Percentiles rank a stretch among this genome's conserved stretches.
Evolutionary conservation across 1,139 yeast genomes (phyloP).

Genomic region (Meyerozyma smithsonii): DNA sequence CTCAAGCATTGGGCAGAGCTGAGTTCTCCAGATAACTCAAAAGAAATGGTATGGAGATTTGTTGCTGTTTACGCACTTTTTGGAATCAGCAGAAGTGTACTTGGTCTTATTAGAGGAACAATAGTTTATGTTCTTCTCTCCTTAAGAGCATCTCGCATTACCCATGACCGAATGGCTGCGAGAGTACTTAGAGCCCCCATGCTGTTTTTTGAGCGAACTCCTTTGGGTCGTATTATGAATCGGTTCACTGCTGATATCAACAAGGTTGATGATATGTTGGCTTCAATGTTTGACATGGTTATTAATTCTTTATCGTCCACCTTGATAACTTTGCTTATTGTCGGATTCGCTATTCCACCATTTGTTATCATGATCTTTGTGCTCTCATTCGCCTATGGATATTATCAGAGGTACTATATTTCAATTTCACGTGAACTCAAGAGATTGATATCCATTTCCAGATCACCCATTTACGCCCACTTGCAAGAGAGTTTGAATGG

Average conservation of each 20-base stretch:
- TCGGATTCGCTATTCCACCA: conserved; percentile 48
- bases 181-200: conserved; percentile 25
- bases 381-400: conserved; percentile 42
- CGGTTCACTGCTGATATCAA: conserved; percentile 68
- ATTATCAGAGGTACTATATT: conserved; percentile 50
- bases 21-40: conserved; percentile 24
- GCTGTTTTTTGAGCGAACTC: conserved; percentile 28
- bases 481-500: conserved; percentile 61
- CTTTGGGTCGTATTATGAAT: conserved; percentile 29
- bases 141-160: conserved; percentile 19
- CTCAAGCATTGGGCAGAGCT: conserved; percentile 57
- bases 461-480: conserved; percentile 62
- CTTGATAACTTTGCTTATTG: conserved; percentile 44
- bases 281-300: conserved; percentile 40
- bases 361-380: conserved; percentile 39
- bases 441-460: conserved; percentile 45
- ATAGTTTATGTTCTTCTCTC: conserved; percentile 16
- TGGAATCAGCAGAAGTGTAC: conserved; percentile 19
- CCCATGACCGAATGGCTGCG: conserved; percentile 23
- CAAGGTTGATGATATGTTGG: conserved; percentile 52
- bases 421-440: conserved; percentile 54
- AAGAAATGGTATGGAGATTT: conserved; percentile 19
- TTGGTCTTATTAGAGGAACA: conserved; percentile 10
- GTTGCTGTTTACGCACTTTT: conserved; percentile 28
- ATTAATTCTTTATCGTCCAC: conserved; percentile 40